Evolutionary conservation across 148 eudicot species (phyloP), one percentile per base, ranked within the genome.

Genomic region (Camellia sinensis): DNA sequence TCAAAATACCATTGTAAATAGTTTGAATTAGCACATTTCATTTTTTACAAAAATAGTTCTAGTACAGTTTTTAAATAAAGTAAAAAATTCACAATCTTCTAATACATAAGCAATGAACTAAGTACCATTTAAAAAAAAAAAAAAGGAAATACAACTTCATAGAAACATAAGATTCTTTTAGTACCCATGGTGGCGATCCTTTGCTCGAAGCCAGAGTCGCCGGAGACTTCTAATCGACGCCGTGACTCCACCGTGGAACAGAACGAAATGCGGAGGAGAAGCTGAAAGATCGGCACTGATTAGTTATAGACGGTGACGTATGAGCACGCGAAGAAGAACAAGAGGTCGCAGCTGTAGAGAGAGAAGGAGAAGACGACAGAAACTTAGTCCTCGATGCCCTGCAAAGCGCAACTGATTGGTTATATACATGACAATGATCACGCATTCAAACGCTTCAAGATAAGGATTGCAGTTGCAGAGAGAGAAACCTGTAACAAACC

Each of bases 111-210:
- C n/a, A 4, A 9, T 48, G 22, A 72, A 22, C 43, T 50, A 6
- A 53, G 60, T 22, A 72, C 13, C n/a, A n/a, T n/a, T n/a, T n/a
- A n/a, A n/a, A n/a, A n/a, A n/a, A n/a, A n/a, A n/a, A n/a, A n/a
- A n/a, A n/a, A n/a, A n/a, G n/a, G n/a, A n/a, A n/a, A n/a, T n/a
- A n/a, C n/a, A n/a, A n/a, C n/a, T n/a, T n/a, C n/a, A n/a, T n/a
- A n/a, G n/a, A n/a, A n/a, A n/a, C n/a, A n/a, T n/a, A n/a, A n/a
- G n/a, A n/a, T n/a, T n/a, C n/a, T n/a, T n/a, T n/a, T n/a, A 69
- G 15, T 84, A 89, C 91, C 89, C 92, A 89, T 89, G 2, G 88
- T 85, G 17, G 92, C 82, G 80, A 89, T 71, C 73, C 76, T 87
- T 3, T 88, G 86, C 53, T 83, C 75, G 67, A 86, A 79, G 82